Conservation (phyloP, 2,329 filamentous ascomycete genomes). For the Claviceps capensis region DNA sequence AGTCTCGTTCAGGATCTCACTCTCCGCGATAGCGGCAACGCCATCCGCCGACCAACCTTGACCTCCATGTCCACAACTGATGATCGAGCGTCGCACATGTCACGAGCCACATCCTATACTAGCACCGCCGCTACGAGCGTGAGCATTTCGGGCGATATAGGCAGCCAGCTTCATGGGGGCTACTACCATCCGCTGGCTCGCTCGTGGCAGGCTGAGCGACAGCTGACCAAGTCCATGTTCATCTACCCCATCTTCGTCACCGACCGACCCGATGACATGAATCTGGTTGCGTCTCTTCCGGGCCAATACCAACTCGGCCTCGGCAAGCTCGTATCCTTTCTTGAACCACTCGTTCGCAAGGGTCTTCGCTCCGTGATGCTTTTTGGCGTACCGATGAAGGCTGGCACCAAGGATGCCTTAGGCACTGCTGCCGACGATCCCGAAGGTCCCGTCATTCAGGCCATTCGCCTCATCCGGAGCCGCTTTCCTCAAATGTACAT, state of each 20-base stretch:
- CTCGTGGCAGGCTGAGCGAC: conserved; percentile 71
- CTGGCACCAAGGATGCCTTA: conserved; percentile 75
- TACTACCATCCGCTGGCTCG: conserved; percentile 70
- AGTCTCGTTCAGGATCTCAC: conserved; percentile 52
- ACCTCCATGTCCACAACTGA: conserved; percentile 42
- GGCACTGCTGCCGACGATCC: conserved; percentile 90
- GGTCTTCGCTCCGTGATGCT: conserved; percentile 87
- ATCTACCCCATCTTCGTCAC: conserved; percentile 97
- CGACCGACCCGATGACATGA: conserved; percentile 86
- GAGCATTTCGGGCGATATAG: conserved; percentile 61
- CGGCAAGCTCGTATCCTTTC: conserved; percentile 72
- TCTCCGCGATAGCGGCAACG: conserved; percentile 38
- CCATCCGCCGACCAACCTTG: conserved; percentile 30
- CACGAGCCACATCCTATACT: conserved; percentile 50
- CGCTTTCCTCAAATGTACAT: conserved; percentile 87
- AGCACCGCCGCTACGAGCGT: conserved; percentile 55
- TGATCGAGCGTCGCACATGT: conserved; percentile 47
- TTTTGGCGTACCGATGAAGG: conserved; percentile 79
- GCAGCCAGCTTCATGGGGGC: conserved; percentile 70
- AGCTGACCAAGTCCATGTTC: conserved; percentile 93
- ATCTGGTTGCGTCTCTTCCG: conserved; percentile 76
- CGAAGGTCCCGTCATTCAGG: conserved; percentile 76
- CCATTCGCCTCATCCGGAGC: conserved; percentile 71
- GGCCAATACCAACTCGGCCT: conserved; percentile 80
- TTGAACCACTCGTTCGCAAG: conserved; percentile 76